A percentile compares a stretch with the other conserved stretches of the same genome.
These are phyloP conservation scores for Testicularia cyperi DNA, from an alignment of 1,284 basidiomycete species.

Conservation along the genomic window DNA sequence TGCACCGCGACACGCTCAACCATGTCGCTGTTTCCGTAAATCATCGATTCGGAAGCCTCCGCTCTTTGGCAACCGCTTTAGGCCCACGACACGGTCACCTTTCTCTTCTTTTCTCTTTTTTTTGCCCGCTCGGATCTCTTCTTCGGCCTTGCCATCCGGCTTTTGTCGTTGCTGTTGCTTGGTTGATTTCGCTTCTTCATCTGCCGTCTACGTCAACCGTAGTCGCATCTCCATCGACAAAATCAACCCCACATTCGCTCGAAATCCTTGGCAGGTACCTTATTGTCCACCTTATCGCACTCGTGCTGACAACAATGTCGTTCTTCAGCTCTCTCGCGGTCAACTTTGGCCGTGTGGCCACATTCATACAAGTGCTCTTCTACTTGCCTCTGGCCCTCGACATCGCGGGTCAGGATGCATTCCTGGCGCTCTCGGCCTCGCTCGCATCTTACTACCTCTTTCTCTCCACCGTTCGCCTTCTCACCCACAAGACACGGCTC, in stretches of 20 bases:
- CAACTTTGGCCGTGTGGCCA: slow-evolving; percentile 45
- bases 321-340: slow-evolving; percentile 25
- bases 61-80: no score
- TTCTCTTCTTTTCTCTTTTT: no score
- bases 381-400: slow-evolving; percentile 58
- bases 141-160: no score
- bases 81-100: no score
- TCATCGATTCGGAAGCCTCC: no score
- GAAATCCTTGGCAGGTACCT: background rate
- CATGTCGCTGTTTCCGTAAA: no score
- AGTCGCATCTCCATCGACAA: background rate
- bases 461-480: slow-evolving; percentile 48
- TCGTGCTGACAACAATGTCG: slow-evolving; percentile 11
- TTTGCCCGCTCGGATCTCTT: no score
- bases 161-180: no score
- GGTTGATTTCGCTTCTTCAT: no score
- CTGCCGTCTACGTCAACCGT: background rate
- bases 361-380: slow-evolving; percentile 55
- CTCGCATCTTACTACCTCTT: slow-evolving; percentile 55
- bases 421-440: slow-evolving; percentile 55
- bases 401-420: slow-evolving; percentile 56
- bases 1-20: no score
- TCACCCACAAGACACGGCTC: slow-evolving; percentile 37
- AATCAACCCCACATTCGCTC: background rate
- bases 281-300: background rate